These are phyloP conservation scores for Rhizopogon vesiculosus DNA, from an alignment of 768 basidiomycete genomes.

Conservation along the genomic window DNA sequence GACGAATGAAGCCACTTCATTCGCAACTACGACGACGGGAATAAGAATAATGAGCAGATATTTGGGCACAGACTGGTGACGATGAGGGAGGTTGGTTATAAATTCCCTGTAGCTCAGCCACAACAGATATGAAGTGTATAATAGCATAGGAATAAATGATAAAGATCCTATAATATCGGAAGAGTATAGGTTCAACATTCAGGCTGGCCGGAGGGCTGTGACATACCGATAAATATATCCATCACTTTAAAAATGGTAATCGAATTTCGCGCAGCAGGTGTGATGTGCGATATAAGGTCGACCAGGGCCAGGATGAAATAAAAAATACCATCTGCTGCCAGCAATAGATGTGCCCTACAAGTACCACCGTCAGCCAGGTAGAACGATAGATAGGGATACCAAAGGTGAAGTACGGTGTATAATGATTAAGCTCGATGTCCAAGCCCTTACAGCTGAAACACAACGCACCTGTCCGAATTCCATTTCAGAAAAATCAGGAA, in stretches of 20 bases:
- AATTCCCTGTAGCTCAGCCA: conserved; percentile 50
- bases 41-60: conserved; percentile 48
- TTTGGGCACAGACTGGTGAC: conserved; percentile 40
- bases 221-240: conserved; percentile 61
- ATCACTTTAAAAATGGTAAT: conserved; percentile 44
- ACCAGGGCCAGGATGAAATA: conserved; percentile 57
- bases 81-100: conserved; percentile 46
- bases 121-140: conserved; percentile 61
- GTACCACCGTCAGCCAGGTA: background rate
- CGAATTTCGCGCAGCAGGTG: conserved; percentile 46
- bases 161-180: conserved; percentile 32
- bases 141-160: conserved; percentile 62
- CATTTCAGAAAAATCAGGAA: conserved; percentile 46
- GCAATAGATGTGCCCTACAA: conserved; percentile 49
- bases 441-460: background rate
- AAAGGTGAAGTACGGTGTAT: conserved; percentile 8
- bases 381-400: background rate
- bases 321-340: conserved; percentile 57
- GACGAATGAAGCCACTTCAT: conserved; percentile 62
- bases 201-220: background rate
- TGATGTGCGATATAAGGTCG: conserved; percentile 54
- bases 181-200: background rate
- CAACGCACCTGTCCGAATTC: conserved; percentile 44
- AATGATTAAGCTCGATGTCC: background rate
- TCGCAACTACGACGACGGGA: conserved; percentile 48